Conservation (phyloP, 2,329 filamentous ascomycete species). For the Paecilomyces variotii region DNA sequence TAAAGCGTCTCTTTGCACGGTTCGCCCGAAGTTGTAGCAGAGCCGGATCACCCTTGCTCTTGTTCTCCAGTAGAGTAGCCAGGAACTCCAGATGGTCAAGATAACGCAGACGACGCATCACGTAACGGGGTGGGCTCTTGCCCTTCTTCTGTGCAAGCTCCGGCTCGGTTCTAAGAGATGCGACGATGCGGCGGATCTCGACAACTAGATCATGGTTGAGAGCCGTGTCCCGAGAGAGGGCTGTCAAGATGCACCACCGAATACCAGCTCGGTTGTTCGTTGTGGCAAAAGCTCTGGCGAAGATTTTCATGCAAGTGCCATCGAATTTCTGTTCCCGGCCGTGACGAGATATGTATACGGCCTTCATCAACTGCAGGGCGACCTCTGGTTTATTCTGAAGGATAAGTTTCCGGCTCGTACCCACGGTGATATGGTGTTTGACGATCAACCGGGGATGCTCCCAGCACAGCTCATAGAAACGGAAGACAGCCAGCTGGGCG, state of each 20-base stretch:
- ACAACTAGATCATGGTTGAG: conserved; percentile 23
- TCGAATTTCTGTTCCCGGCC: conserved; percentile 24
- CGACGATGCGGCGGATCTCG: conserved; percentile 23
- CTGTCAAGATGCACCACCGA: conserved; percentile 33
- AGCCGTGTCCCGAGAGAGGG: conserved; percentile 24
- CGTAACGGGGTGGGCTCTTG: not conserved
- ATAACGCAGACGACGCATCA: conserved; percentile 1
- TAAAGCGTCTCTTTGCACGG: conserved; percentile 4
- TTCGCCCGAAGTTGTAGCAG: conserved; percentile 2
- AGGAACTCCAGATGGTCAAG: conserved; percentile 14
- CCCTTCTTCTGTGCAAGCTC: not conserved
- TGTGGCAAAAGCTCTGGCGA: conserved; percentile 26
- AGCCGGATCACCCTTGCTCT: conserved; percentile 13
- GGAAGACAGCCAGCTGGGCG: conserved; percentile 28
- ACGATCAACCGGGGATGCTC: conserved; percentile 21
- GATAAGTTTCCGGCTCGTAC: conserved; percentile 22
- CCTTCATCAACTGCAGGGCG: conserved; percentile 26
- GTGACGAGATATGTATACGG: conserved; percentile 31
- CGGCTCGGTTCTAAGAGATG: conserved; percentile 1
- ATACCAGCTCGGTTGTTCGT: conserved; percentile 25
- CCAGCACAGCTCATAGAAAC: conserved; percentile 32
- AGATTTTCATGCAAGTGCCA: conserved; percentile 30
- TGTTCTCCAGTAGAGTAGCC: conserved; percentile 14
- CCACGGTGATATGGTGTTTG: conserved; percentile 28
- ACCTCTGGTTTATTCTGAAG: conserved; percentile 12